Evolutionary conservation across 768 basidiomycete species (phyloP), one percentile per base, ranked within the genome.

Genomic region (Naganishia friedmannii): DNA sequence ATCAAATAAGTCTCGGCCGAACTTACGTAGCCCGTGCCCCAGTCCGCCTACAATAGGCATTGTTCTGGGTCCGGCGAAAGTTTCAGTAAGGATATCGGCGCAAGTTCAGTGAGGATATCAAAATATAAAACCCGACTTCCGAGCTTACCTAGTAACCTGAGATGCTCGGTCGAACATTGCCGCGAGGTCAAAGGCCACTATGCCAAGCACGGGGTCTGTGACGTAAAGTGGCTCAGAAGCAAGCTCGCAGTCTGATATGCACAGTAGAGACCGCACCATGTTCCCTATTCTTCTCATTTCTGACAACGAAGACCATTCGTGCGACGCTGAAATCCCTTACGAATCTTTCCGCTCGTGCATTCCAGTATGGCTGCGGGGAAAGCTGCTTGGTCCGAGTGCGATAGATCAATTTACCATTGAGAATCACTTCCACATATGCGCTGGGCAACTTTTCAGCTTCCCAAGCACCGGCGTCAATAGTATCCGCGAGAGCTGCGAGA

Each of bases 201-300:
- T 48, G 17, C 80, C 80, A 6, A 81, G 68, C 8, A 81, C 76
- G 3, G 78, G 77, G 70, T 81, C 78, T 79, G 60, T 2, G 39
- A 3, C 17, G 31, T 10, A 23, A 32, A 21, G 8, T 42, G 9
- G 21, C 54, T 21, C 19, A 10, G 3, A 3, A 31, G 60, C 55
- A 70, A 53, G 31, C n/a, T 2, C 9, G 21, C 19, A 32, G 9
- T 21, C 28, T 13, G n/a, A 21, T 17, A 65, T n/a, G 23, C 2
- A 1, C 0, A 48, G 32, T 45, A 13, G 42, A 26, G 10, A 17
- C 57, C 77, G 69, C 60, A 74, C 79, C 81, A 70, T 78, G 78
- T 65, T 82, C 81, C 46, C 80, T 65, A 66, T 82, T 78, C 37
- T 80, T 65, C 68, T 81, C 79, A 65, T 82, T 79, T 26, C 80